These are phyloP conservation scores for Emmonsiellopsis sp. DNA, from an alignment of 2,329 filamentous ascomycete species.

Conservation along the genomic window DNA sequence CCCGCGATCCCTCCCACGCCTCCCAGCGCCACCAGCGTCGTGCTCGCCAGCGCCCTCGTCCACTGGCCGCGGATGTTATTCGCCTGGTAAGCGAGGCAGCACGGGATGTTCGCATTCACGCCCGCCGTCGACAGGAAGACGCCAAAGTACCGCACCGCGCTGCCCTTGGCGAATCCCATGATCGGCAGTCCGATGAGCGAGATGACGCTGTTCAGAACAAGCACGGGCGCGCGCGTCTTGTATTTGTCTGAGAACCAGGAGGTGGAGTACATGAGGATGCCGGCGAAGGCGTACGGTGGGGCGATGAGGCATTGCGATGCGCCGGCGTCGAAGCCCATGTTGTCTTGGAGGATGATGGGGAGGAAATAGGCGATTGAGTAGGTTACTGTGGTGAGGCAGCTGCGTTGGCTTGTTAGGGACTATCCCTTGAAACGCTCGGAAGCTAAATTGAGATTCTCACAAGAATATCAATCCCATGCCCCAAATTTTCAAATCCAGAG, in stretches of 20 bases:
- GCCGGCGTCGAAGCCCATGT: constrained; percentile 57
- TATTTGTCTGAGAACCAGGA: constrained; percentile 61
- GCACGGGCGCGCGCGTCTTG: constrained; percentile 55
- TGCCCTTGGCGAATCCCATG: constrained; percentile 55
- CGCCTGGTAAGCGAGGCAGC: constrained; percentile 68
- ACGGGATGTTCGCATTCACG: constrained; percentile 68
- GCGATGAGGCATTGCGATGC: constrained; percentile 62
- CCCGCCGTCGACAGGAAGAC: constrained; percentile 69
- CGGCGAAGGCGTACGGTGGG: constrained; percentile 59
- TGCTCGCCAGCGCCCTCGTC: constrained; percentile 74
- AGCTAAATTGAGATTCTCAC: constrained; percentile 7
- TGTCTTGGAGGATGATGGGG: constrained; percentile 58
- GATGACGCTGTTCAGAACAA: constrained; percentile 57
- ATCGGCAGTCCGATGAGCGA: constrained; percentile 62
- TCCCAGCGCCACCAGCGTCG: constrained; percentile 66
- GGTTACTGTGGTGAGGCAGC: constrained; percentile 61
- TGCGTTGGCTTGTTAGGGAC: constrained; percentile 29
- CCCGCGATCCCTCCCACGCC: constrained; percentile 72
- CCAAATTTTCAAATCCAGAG: constrained; percentile 46
- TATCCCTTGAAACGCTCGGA: neutral
- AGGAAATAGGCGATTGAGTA: constrained; percentile 75
- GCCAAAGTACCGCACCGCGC: constrained; percentile 59
- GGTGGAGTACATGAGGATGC: constrained; percentile 51
- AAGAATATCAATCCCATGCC: constrained; percentile 46
- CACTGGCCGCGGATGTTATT: constrained; percentile 85